Base-by-base conservation (phyloP, 805 yeast species). In the Starmerella stigmatis region DNA sequence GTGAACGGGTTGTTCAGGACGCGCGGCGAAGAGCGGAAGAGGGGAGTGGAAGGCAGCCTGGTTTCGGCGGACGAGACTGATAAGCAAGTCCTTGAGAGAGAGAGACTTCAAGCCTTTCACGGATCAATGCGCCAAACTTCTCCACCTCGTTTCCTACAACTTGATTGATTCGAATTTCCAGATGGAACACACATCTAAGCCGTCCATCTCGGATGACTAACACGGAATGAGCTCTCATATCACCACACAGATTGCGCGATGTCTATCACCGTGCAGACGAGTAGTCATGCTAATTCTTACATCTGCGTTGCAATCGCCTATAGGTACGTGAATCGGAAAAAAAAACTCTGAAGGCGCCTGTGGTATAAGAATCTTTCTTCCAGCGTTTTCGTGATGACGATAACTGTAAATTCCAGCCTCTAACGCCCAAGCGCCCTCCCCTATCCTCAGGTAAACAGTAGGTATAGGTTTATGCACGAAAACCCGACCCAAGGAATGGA, bases 141-240 rank as follows among this genome's bases (percentile, higher is more conserved):
- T 20, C n/a, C n/a, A 27, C 38, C 27, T 27, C 38, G 27, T 15
- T 34, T 22, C 27, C 38, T 17, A 21, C 38, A n/a, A 22, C n/a
- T 11, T 25, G 11, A 25, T 25, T 25, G 27, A 15, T n/a, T 22
- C 38, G 11, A 22, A 15, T 10, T 34, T 12, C 15, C 19, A 22
- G 38, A 34, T 22, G 38, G 27, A 26, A 34, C 27, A 34, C n/a
- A 23, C 15, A 6, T 17, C 12, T 34, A 27, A 9, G 38, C 38
- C 27, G 27, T 34, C 5, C 19, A 34, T 19, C 21, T 34, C 26
- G n/a, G 27, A 34, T 34, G 38, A 34, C 38, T 34, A 34, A 34
- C 27, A 20, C 38, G 17, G 27, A 22, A 10, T 22, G 20, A 16
- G 38, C 38, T 26, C 38, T 3, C 11, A 21, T 26, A 21, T 9